Conservation (phyloP, 257 asterid species). For the Salvia miltiorrhiza region DNA sequence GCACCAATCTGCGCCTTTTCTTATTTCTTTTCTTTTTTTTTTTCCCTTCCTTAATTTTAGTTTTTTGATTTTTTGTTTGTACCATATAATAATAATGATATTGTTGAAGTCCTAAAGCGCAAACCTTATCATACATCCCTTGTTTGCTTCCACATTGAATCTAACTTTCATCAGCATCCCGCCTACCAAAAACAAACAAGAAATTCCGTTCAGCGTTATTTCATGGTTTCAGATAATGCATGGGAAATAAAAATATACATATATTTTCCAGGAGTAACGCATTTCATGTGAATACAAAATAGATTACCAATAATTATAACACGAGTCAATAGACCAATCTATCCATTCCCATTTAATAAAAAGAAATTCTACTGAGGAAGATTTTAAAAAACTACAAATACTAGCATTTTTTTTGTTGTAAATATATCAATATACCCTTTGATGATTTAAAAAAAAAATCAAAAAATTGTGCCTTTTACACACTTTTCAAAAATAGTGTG, state of each 20-base stretch:
- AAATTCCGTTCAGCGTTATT: background rate
- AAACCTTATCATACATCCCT: constrained; percentile 24
- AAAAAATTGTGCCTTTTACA: no score
- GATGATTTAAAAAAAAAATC: no score
- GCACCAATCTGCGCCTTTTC: background rate
- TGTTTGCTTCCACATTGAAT: constrained; percentile 17
- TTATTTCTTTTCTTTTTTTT: background rate
- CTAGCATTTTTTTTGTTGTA: no score
- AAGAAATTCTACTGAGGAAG: no score
- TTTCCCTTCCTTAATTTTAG: background rate
- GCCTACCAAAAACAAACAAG: background rate
- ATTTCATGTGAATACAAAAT: background rate
- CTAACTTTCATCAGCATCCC: background rate
- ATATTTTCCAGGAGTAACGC: background rate
- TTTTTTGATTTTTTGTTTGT: constrained; percentile 11
- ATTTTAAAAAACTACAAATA: no score
- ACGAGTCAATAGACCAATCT: no score
- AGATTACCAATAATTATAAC: no score
- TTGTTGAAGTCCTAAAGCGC: constrained; percentile 5
- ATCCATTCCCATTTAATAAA: no score
- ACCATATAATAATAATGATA: constrained; percentile 27
- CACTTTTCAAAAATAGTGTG: no score
- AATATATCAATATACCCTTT: no score
- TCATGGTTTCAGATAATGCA: background rate
- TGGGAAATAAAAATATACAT: background rate